Percentiles rank a stretch among this genome's conserved stretches.
phyloP scores from a whole-genome alignment of 2,329 filamentous ascomycete genomes.

The Penicillium sp. region DNA sequence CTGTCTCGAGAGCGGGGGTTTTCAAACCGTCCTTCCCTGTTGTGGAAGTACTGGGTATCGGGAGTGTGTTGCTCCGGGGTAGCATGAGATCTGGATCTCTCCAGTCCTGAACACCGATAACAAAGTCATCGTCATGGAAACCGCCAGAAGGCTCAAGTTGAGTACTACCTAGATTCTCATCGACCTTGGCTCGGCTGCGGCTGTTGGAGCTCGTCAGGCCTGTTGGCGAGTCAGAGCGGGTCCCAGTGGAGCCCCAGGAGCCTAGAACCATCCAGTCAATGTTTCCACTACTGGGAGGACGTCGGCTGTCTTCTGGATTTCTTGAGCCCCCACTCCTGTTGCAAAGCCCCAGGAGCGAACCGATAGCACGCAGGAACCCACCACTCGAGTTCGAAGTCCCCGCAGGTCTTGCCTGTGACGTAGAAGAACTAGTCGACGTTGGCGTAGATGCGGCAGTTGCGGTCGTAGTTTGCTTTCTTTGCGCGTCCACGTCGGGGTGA shows the following conservation, averaged over 20 bases:
- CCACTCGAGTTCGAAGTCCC: slow-evolving; percentile 20
- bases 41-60: slow-evolving; percentile 23
- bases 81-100: slow-evolving; percentile 71
- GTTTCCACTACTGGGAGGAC: slow-evolving; percentile 69
- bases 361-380: slow-evolving; percentile 46
- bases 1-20: slow-evolving; percentile 31
- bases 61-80: slow-evolving; percentile 31
- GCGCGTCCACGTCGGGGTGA: slow-evolving; percentile 20
- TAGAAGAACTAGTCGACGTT: slow-evolving; percentile 29
- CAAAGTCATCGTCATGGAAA: slow-evolving; percentile 60
- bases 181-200: slow-evolving; percentile 17
- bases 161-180: slow-evolving; percentile 15
- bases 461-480: slow-evolving; percentile 30
- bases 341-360: slow-evolving; percentile 45
- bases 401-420: slow-evolving; percentile 16
- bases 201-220: slow-evolving; percentile 4
- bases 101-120: slow-evolving; percentile 86
- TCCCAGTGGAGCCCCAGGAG: slow-evolving; percentile 57
- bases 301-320: slow-evolving; percentile 52
- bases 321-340: slow-evolving; percentile 25
- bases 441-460: slow-evolving; percentile 31
- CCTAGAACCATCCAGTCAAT: slow-evolving; percentile 70
- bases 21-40: slow-evolving; percentile 30
- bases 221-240: background rate
- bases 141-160: slow-evolving; percentile 27